phyloP scores from a whole-genome alignment of 129 eudicot species.

The Tanacetum coccineum region DNA sequence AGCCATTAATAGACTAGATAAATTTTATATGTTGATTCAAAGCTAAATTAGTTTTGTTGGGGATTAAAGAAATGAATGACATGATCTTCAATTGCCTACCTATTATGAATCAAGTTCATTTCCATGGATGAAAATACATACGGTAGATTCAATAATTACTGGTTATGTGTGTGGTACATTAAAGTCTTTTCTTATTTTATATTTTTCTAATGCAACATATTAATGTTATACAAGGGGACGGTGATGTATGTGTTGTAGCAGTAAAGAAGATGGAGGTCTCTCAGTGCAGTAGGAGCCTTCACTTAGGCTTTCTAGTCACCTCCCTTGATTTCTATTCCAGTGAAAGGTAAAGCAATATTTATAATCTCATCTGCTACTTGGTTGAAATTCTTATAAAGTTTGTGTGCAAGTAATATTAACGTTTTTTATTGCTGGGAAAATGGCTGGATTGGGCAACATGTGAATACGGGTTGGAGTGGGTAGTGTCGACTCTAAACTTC shows the following conservation, averaged over 20 bases:
- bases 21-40: too few species aligned
- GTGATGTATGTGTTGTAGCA: conserved; percentile 84
- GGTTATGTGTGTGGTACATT: not conserved
- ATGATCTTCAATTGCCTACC: too few species aligned
- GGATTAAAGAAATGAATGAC: too few species aligned
- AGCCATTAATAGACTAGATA: too few species aligned
- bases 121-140: too few species aligned
- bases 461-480: not conserved
- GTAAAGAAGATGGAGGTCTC: conserved; percentile 77
- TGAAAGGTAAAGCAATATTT: conserved; percentile 54
- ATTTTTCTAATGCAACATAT: not conserved
- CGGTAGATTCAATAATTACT: too few species aligned
- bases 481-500: not conserved
- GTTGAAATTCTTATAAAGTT: too few species aligned
- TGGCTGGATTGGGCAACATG: not conserved
- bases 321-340: conserved; percentile 89
- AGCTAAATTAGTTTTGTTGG: too few species aligned
- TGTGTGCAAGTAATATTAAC: too few species aligned
- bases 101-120: too few species aligned
- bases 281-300: conserved; percentile 93
- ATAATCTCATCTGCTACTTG: too few species aligned
- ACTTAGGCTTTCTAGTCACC: conserved; percentile 63
- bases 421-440: not conserved
- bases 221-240: conserved; percentile 67
- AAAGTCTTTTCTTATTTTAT: not conserved